phyloP scores from a whole-genome alignment of 176 grass and related monocot species.

The Lolium perenne region DNA sequence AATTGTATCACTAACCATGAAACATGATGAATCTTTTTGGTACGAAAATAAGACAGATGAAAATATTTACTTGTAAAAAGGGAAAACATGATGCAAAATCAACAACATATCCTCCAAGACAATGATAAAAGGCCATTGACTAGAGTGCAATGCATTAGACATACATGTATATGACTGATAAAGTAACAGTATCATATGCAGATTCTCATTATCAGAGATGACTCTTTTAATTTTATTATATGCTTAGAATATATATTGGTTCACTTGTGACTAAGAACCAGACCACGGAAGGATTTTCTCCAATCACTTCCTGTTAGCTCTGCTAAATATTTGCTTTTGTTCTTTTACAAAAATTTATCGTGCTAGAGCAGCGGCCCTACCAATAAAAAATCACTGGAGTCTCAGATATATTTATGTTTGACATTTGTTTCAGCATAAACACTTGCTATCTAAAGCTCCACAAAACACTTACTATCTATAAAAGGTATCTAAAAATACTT shows the following conservation, averaged over 20 bases:
- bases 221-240: not conserved
- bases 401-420: not conserved
- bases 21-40: not conserved
- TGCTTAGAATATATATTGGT: not conserved
- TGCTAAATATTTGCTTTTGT: not conserved
- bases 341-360: not conserved
- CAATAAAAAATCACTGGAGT: not conserved
- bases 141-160: no score
- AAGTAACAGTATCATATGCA: no score
- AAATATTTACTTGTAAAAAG: no score
- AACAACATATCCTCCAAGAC: not conserved
- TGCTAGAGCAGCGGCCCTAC: not conserved
- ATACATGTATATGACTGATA: no score
- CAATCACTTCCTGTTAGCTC: not conserved
- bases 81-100: not conserved
- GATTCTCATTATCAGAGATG: no score
- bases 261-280: not conserved
- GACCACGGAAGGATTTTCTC: not conserved
- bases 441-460: not conserved
- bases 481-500: not conserved
- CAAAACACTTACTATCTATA: not conserved
- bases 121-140: not conserved
- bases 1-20: not conserved
- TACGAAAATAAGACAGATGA: not conserved
- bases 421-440: not conserved